Evolutionary conservation across 2,329 filamentous ascomycete genomes (phyloP), one percentile per base, ranked within the genome.

Genomic region (Fusarium albosuccineum): DNA sequence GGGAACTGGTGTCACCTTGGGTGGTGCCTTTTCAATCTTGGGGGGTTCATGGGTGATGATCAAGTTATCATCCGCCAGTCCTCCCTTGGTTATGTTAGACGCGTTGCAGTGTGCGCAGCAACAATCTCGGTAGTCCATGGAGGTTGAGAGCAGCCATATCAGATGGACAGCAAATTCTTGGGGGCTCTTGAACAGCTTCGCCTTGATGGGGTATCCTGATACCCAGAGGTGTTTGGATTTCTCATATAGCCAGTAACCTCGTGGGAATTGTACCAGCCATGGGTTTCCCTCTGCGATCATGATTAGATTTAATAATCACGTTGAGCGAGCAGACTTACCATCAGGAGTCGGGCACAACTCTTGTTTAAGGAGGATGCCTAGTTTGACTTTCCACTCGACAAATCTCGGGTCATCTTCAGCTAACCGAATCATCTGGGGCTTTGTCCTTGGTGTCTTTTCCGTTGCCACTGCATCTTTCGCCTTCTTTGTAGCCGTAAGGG

Each of bases 91-190:
- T 10, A 66, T 57, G 33, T 50, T 76, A 8, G 75, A 70, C 5
- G 75, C 64, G 57, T 82, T 83, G 73, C 84, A 86, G 48, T 84
- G 80, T 11, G 82, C 78, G 64, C 85, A 87, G 52, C 82, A 84
- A 71, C 85, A 87, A 63, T 86, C 82, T 44, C 71, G 78, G 46
- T 83, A 82, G 68, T 84, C 81, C 61, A 74, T 77, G 13, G 84
- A 85, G 14, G 75, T 70, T 30, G 83, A 84, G 8, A 83, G 75
- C 3, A 87, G 80, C 84, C 84, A 87, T 49, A 87, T 77, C 26
- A 85, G 65, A 63, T 87, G 85, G 9, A 84, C 75, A 5, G 81
- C 82, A 60, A 87, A 85, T 64, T 87, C 85, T 58, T 85, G 83
- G 1, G 85, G 84, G 42, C 82, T 84, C 71, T 83, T 85, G 71